Evolutionary conservation across 2,329 filamentous ascomycete species (phyloP), one percentile per base, ranked within the genome.

Genomic region (Teratosphaeria viscida): DNA sequence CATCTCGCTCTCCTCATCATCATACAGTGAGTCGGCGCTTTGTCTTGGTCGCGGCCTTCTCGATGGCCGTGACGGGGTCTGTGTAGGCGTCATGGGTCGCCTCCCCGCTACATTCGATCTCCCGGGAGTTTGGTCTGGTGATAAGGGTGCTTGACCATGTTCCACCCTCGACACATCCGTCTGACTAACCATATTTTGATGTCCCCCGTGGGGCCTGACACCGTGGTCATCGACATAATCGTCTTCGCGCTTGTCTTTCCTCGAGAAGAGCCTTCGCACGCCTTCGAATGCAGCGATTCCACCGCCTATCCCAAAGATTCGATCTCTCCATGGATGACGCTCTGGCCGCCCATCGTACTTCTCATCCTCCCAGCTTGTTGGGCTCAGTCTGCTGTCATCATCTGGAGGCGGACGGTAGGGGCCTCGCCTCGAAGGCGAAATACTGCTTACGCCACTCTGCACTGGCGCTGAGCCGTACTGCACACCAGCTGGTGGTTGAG

Each of bases 211-310:
- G 23, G 70, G 67, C 52, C 65, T 57, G 54, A 71, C 72, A 65
- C 61, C 63, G 66, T 61, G 64, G 39, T 84, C 84, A 54, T 78
- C 78, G 11, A 79, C 77, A 35, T 79, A 78, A 59, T 80, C 78
- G 43, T 80, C 77, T 62, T 84, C 80, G 52, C 73, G 60, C 71
- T 75, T 68, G 29, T 78, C 77, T 53, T 82, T 81, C 19, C 76
- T 73, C 53, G 63, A 64, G 86, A 90, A 12, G 83, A 85, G 63
- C 82, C 88, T 72, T 70, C 74, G 70, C 1, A 70, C 62, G 10
- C 71, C 65, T 66, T 71, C 61, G 43, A 70, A 68, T 39, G 70
- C 72, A 37, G 75, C 76, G n/a, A 78, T 68, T 10, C 76, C 77
- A 37, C 74, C 77, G 16, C 73, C 76, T 61, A 73, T 78, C 26